phyloP scores from a whole-genome alignment of 306 rosid genomes.

The Sophora flavescens region DNA sequence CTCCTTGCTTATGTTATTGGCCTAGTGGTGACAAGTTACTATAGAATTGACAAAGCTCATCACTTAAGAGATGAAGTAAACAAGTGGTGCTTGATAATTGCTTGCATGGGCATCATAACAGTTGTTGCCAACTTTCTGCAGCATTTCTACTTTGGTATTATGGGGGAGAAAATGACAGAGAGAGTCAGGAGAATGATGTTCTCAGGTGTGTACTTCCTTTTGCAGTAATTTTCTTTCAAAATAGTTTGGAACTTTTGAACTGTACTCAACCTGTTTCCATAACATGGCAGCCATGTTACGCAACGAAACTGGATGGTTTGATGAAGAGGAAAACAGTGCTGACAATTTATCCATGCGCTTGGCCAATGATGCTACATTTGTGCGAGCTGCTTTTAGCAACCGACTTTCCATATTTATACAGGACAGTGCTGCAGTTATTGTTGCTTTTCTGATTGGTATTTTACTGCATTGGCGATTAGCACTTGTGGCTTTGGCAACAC shows the following conservation, averaged over 20 bases:
- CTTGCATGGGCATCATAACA: slow-evolving; percentile 95
- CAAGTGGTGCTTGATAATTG: slow-evolving; percentile 98
- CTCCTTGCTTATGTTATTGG: slow-evolving; percentile 98
- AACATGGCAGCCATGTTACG: slow-evolving; percentile 92
- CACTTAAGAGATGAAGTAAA: slow-evolving; percentile 67
- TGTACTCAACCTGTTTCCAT: slow-evolving; percentile 50
- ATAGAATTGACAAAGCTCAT: slow-evolving; percentile 48
- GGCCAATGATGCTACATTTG: slow-evolving; percentile 99
- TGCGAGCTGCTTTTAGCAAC: slow-evolving; percentile 97
- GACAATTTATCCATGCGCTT: slow-evolving; percentile 98
- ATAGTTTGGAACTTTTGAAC: slow-evolving; percentile 23
- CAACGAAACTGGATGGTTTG: slow-evolving; percentile 98
- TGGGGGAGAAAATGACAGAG: slow-evolving; percentile 99
- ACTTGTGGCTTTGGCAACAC: slow-evolving; percentile 95
- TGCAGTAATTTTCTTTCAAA: slow-evolving; percentile 27
- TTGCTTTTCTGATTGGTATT: slow-evolving; percentile 93
- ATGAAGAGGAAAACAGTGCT: slow-evolving; percentile 96
- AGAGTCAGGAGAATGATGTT: slow-evolving; percentile 99
- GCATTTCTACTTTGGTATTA: slow-evolving; percentile 98
- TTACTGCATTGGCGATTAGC: slow-evolving; percentile 93
- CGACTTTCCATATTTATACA: slow-evolving; percentile 98
- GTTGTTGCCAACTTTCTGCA: slow-evolving; percentile 98
- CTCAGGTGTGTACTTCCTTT: slow-evolving; percentile 70
- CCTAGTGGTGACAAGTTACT: slow-evolving; percentile 85
- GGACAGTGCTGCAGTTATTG: slow-evolving; percentile 96